Base-by-base conservation (phyloP, 108 stramenopile genomes). In the Cylindrotheca closterium region DNA sequence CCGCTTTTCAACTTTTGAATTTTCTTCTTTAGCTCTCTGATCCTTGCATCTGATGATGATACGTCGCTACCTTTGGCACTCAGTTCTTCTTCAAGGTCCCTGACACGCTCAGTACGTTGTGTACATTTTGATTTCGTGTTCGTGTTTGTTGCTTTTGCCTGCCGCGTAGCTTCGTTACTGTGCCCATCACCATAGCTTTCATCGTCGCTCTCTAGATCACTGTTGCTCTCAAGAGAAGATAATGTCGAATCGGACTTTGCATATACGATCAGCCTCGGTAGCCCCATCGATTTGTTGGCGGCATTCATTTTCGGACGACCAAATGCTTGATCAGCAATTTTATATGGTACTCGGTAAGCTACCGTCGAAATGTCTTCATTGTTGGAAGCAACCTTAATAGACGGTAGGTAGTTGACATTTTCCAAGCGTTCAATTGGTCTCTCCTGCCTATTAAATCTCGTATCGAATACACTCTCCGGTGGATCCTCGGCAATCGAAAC, bases 1-100 rank as follows among this genome's bases (percentile, higher is more conserved):
- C 10, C 7, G 37, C 37, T 42, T 53, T 64, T 30, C 63, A 64
- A 50, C 2, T 53, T 21, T 18, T 33, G 17, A 25, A 64, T 64
- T 19, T 33, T 64, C 37, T 53, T 34, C 34, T 54, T 52, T 24
- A 64, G 30, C 8, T 53, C 52, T 2, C 51, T 50, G n/a, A 64
- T 64, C 33, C 63, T 28, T 12, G 12, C 28, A 24, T 64, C 52
- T 1, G 63, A 50, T 18, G 63, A 45, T 1, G 58, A 47, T 46
- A 46, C 58, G 22, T 47, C 45, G 25, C 46, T 42, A 8, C 5
- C n/a, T 1, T 29, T 55, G 8, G 7, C 15, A 10, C 10, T 10
- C 15, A 42, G 37, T 42, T 7, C 37, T 15, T 42, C 37, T 15
- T 7, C 7, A 10, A 10, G 37, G 15, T 42, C 15, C 37, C 37